Evolutionary conservation across 192 early-diverging fungal species (phyloP).

Genomic region (Thamnidium elegans): DNA sequence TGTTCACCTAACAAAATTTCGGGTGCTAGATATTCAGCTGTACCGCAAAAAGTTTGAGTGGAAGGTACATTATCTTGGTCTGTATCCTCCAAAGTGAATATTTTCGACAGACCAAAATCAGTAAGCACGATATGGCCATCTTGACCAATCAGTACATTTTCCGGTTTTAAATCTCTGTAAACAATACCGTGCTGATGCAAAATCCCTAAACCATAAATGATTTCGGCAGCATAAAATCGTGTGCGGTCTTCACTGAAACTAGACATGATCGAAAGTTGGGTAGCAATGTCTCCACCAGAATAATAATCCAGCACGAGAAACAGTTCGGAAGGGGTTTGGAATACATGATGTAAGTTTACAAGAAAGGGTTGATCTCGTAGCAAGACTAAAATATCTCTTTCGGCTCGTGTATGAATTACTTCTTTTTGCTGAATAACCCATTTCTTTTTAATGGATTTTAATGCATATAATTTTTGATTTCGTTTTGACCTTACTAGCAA

Average conservation of each 20-base stretch:
- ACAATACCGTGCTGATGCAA: conserved; percentile 67
- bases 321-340: conserved; percentile 70
- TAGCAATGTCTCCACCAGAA: conserved; percentile 79
- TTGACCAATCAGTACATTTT: conserved; percentile 64
- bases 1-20: conserved; percentile 71
- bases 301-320: conserved; percentile 79
- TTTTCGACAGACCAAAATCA: conserved; percentile 80
- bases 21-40: conserved; percentile 86
- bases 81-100: conserved; percentile 13
- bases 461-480: conserved; percentile 71
- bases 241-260: conserved; percentile 61
- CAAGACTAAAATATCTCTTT: conserved; percentile 64
- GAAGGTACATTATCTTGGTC: conserved; percentile 48
- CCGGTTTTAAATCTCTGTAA: conserved; percentile 73
- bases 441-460: conserved; percentile 77
- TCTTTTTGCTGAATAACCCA: conserved; percentile 74
- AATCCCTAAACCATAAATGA: conserved; percentile 65
- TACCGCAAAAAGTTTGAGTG: conserved; percentile 87
- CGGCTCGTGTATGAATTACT: conserved; percentile 72
- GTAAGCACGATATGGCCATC: conserved; percentile 72
- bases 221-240: conserved; percentile 71
- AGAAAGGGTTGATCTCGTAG: conserved; percentile 59
- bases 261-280: conserved; percentile 65
- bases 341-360: conserved; percentile 69
- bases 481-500: conserved; percentile 64